Evolutionary conservation across 768 basidiomycete species (phyloP).

Genomic region (Leccinum arenicola): DNA sequence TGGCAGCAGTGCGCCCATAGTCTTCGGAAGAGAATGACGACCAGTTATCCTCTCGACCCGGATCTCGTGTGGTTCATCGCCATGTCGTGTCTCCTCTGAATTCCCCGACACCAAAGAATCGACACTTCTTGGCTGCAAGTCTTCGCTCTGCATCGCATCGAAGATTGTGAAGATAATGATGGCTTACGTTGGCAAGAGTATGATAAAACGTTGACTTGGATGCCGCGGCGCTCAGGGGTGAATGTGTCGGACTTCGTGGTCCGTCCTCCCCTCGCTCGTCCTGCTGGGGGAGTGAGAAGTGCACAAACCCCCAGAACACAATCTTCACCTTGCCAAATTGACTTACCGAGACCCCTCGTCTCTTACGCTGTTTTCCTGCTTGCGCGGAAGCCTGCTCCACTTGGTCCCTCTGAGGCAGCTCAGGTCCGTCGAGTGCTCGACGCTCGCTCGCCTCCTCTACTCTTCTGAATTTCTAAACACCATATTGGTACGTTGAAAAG

Average conservation of each 20-base stretch:
- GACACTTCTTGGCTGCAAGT: slow-evolving; percentile 41
- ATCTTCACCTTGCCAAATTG: slow-evolving; percentile 55
- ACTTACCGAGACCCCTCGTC: slow-evolving; percentile 56
- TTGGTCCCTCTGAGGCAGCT: slow-evolving; percentile 11
- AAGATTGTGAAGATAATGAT: not conserved
- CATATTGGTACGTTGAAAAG: not conserved
- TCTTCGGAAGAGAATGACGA: slow-evolving; percentile 41
- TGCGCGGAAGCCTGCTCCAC: slow-evolving; percentile 17
- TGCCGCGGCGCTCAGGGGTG: slow-evolving; percentile 38
- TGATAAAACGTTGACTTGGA: slow-evolving; percentile 49
- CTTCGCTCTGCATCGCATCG: slow-evolving; percentile 9
- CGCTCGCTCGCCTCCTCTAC: slow-evolving; percentile 57
- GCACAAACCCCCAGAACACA: not conserved
- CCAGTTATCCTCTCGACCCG: slow-evolving; percentile 47
- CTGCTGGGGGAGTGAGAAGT: slow-evolving; percentile 12
- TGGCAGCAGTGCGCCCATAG: slow-evolving; percentile 43
- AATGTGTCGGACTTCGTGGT: slow-evolving; percentile 23
- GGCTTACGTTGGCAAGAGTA: slow-evolving; percentile 40
- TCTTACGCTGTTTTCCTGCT: slow-evolving; percentile 35
- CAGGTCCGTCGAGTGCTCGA: slow-evolving; percentile 39
- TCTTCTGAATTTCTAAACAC: slow-evolving; percentile 50
- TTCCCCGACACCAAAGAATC: slow-evolving; percentile 43
- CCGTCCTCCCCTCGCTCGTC: slow-evolving; percentile 24
- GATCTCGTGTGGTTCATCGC: slow-evolving; percentile 48
- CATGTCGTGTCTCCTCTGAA: slow-evolving; percentile 32